Conservation (phyloP, 2,329 filamentous ascomycete genomes). For the Purpureocillium lavendulum region DNA sequence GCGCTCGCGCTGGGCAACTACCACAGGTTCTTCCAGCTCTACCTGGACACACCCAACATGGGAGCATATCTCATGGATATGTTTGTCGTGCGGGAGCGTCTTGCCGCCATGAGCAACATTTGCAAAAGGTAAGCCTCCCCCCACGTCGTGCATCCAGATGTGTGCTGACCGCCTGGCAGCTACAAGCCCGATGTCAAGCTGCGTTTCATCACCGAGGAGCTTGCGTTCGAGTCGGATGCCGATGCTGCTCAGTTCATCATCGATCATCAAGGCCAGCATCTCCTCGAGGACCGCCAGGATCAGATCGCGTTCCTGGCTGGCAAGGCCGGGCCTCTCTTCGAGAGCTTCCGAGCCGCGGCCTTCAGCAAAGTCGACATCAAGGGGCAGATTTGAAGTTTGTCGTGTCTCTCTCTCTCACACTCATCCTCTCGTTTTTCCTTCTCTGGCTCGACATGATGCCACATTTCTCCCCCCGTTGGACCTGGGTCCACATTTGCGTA, state of each 20-base stretch:
- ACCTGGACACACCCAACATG: conserved; percentile 92
- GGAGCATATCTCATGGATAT: conserved; percentile 98
- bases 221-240: conserved; percentile 88
- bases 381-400: conserved; percentile 68
- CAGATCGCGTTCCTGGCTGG: conserved; percentile 65
- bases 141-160: no score
- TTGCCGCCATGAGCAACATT: conserved; percentile 83
- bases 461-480: no score
- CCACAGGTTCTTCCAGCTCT: conserved; percentile 95
- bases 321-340: conserved; percentile 67
- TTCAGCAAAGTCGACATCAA: conserved; percentile 93
- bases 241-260: conserved; percentile 88
- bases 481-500: no score
- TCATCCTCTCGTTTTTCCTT: background rate
- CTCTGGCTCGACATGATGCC: background rate
- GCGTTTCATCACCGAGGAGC: conserved; percentile 88
- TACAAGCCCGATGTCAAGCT: conserved; percentile 88
- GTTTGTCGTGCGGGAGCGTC: conserved; percentile 90
- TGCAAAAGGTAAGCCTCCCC: conserved; percentile 80
- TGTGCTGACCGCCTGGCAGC: conserved; percentile 48
- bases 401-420: background rate
- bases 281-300: conserved; percentile 70
- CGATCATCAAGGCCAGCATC: conserved; percentile 64
- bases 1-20: conserved; percentile 91
- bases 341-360: conserved; percentile 61